Percentiles rank a stretch among this genome's conserved stretches.
phyloP scores from a whole-genome alignment of 768 basidiomycete species.

The Calocybe indica region DNA sequence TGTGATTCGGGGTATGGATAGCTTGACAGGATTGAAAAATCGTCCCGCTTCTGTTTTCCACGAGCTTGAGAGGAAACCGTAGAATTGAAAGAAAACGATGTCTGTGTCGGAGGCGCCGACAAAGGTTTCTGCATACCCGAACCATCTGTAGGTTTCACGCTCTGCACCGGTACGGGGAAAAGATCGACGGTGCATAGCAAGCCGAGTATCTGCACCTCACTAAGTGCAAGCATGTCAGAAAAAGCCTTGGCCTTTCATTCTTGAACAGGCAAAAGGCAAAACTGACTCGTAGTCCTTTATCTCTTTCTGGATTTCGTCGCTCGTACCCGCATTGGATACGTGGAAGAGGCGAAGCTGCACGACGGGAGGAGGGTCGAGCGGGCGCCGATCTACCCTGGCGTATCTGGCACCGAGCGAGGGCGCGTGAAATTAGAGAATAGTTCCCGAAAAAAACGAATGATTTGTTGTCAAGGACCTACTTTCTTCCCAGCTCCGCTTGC shows the following conservation, averaged over 20 bases:
- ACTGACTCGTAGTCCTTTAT: constrained; percentile 42
- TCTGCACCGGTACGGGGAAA: constrained; percentile 42
- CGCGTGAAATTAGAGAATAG: background rate
- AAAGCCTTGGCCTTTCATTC: background rate
- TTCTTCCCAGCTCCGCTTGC: constrained; percentile 56
- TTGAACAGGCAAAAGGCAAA: background rate
- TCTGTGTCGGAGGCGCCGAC: too few species aligned
- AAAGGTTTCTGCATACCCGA: too few species aligned
- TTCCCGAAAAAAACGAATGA: constrained; percentile 3
- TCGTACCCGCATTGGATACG: constrained; percentile 35
- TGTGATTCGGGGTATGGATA: background rate
- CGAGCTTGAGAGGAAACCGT: too few species aligned
- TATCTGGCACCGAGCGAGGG: constrained; percentile 29
- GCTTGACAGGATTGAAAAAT: background rate
- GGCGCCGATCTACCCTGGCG: constrained; percentile 52
- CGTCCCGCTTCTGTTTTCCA: too few species aligned
- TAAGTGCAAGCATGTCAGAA: constrained; percentile 20
- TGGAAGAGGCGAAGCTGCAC: constrained; percentile 46
- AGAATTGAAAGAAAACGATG: too few species aligned
- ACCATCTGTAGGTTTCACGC: too few species aligned
- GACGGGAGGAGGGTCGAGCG: constrained; percentile 62
- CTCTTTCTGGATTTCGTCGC: constrained; percentile 35
- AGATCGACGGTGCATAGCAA: constrained; percentile 76
- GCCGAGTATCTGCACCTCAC: constrained; percentile 58
- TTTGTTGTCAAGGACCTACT: constrained; percentile 31